Conservation (phyloP, 768 basidiomycete genomes). For the Wakefieldia striispora region DNA sequence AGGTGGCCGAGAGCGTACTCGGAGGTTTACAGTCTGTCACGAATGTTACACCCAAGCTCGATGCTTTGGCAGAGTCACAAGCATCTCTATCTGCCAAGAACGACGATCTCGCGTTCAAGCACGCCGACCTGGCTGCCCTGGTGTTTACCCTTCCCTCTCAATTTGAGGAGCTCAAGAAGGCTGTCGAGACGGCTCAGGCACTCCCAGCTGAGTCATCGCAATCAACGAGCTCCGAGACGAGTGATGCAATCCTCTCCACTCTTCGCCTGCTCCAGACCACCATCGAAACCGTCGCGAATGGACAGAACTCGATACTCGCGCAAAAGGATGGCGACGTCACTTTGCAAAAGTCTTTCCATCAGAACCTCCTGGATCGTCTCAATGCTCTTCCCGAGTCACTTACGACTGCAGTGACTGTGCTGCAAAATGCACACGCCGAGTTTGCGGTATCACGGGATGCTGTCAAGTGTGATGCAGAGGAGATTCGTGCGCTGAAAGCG, state of each 20-base stretch:
- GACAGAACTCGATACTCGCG: constrained; percentile 47
- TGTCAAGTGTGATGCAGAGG: constrained; percentile 64
- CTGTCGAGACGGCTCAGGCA: constrained; percentile 35
- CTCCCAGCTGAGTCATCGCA: constrained; percentile 18
- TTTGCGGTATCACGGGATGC: constrained; percentile 55
- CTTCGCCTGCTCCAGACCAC: constrained; percentile 46
- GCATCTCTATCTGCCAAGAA: constrained; percentile 39
- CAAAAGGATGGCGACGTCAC: constrained; percentile 49
- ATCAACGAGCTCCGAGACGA: constrained; percentile 12
- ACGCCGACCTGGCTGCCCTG: constrained; percentile 39
- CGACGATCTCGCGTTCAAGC: constrained; percentile 36
- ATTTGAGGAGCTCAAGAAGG: constrained; percentile 43
- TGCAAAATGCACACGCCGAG: constrained; percentile 64
- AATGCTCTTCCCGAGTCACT: constrained; percentile 59
- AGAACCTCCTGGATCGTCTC: constrained; percentile 53
- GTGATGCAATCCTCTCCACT: constrained; percentile 31
- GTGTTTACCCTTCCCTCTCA: constrained; percentile 49
- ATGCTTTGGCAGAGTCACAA: constrained; percentile 42
- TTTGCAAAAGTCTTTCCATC: constrained; percentile 52
- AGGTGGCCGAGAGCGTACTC: constrained; percentile 53
- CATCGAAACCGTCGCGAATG: constrained; percentile 48
- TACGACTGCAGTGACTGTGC: constrained; percentile 46
- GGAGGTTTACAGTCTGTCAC: constrained; percentile 42
- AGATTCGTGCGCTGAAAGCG: constrained; percentile 52
- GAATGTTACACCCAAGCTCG: constrained; percentile 40